These are phyloP conservation scores for Aspergillus sojae DNA, from an alignment of 2,329 filamentous ascomycete species.

Conservation along the genomic window DNA sequence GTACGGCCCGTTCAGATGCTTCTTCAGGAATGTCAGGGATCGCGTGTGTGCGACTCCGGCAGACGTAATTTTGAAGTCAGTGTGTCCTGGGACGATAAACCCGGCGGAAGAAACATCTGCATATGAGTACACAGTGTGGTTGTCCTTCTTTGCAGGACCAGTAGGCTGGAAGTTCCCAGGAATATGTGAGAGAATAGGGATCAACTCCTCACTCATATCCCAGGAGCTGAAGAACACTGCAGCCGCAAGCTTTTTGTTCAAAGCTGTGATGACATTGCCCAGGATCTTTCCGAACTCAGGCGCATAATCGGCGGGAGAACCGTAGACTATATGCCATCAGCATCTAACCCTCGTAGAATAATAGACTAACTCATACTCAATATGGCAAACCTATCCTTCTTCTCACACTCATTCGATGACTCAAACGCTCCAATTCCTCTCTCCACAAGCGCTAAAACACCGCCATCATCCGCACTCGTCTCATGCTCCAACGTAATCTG, in stretches of 20 bases:
- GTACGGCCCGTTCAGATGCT: slow-evolving; percentile 62
- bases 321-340: slow-evolving; percentile 25
- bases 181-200: slow-evolving; percentile 22
- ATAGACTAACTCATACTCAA: slow-evolving; percentile 19
- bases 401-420: slow-evolving; percentile 29
- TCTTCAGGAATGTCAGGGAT: slow-evolving; percentile 66
- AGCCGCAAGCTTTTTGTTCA: slow-evolving; percentile 8
- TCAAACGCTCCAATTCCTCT: slow-evolving; percentile 18
- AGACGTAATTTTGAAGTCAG: slow-evolving; percentile 54
- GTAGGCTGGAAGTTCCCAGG: slow-evolving; percentile 1
- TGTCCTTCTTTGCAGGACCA: neutral
- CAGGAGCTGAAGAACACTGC: slow-evolving; percentile 25
- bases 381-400: slow-evolving; percentile 22
- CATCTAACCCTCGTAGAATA: neutral
- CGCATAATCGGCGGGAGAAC: slow-evolving; percentile 27
- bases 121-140: slow-evolving; percentile 43
- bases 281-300: slow-evolving; percentile 17
- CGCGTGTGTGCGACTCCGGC: slow-evolving; percentile 69
- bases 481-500: slow-evolving; percentile 46
- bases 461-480: slow-evolving; percentile 15
- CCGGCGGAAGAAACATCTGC: slow-evolving; percentile 45
- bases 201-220: slow-evolving; percentile 1
- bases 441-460: slow-evolving; percentile 12
- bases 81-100: slow-evolving; percentile 56
- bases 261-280: neutral